Evolutionary conservation across 306 rosid genomes (phyloP).

Genomic region (Mimosa pudica): DNA sequence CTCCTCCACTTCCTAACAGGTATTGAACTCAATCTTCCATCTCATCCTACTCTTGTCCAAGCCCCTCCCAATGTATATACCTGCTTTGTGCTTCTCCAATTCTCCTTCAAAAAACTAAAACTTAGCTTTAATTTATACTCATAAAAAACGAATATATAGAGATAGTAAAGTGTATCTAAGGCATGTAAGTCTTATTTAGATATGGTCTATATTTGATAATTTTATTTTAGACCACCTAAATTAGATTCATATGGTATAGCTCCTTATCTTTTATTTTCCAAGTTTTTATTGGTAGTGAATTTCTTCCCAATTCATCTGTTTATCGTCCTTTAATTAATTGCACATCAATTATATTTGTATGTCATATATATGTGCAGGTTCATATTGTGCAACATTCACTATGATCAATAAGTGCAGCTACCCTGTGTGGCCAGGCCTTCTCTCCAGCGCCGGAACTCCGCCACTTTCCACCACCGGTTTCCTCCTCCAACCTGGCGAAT

Average conservation of each 20-base stretch:
- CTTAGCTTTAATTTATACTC: too few relatives aligned
- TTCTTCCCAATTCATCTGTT: background rate
- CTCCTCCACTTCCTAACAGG: constrained; percentile 48
- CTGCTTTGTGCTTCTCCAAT: background rate
- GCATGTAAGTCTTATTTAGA: too few relatives aligned
- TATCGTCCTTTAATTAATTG: background rate
- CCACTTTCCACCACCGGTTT: constrained; percentile 76
- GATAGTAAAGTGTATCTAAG: too few relatives aligned
- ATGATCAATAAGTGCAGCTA: constrained; percentile 63
- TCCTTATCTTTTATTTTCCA: too few relatives aligned
- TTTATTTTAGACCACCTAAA: too few relatives aligned
- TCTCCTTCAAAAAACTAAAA: background rate
- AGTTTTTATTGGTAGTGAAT: too few relatives aligned
- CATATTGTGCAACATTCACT: constrained; percentile 62
- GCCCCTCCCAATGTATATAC: background rate
- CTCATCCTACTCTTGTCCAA: background rate
- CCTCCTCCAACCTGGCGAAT: constrained; percentile 50
- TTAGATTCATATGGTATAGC: too few relatives aligned
- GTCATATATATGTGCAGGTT: constrained; percentile 38
- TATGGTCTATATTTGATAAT: too few relatives aligned
- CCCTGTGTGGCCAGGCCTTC: constrained; percentile 80
- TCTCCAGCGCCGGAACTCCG: constrained; percentile 70
- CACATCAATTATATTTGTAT: background rate
- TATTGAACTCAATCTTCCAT: background rate
- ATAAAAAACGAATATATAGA: too few relatives aligned